Evolutionary conservation across 1,284 basidiomycete species (phyloP).

Genomic region (Spongispora temasekensis): DNA sequence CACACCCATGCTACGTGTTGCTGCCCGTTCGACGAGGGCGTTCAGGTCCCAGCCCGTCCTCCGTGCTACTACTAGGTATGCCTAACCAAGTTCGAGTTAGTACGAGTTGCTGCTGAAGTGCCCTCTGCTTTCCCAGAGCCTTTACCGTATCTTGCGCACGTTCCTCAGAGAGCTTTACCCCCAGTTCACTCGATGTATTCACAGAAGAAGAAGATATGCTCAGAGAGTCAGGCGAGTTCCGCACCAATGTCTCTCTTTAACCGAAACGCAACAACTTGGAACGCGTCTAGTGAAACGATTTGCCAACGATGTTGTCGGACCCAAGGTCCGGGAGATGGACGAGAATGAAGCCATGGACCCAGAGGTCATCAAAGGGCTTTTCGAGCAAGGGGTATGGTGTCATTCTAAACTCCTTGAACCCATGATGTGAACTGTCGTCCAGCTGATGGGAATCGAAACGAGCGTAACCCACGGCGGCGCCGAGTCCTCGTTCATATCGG

Average conservation of each 20-base stretch:
- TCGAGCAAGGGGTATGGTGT: slow-evolving; percentile 87
- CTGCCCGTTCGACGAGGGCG: slow-evolving; percentile 18
- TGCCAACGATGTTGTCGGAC: slow-evolving; percentile 85
- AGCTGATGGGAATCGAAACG: slow-evolving; percentile 99
- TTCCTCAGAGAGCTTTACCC: slow-evolving; percentile 14
- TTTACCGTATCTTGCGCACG: slow-evolving; percentile 23
- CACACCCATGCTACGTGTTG: slow-evolving; percentile 23
- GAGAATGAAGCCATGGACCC: slow-evolving; percentile 97
- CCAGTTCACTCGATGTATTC: slow-evolving; percentile 75
- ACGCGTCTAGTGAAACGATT: slow-evolving; percentile 73
- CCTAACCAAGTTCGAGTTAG: background rate
- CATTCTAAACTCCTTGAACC: background rate
- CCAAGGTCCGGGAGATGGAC: slow-evolving; percentile 96
- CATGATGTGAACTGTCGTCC: background rate
- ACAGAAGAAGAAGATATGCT: slow-evolving; percentile 93
- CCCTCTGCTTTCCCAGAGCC: slow-evolving; percentile 12
- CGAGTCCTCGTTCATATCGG: slow-evolving; percentile 90
- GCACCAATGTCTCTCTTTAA: background rate
- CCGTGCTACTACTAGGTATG: slow-evolving; percentile 20
- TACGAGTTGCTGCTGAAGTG: slow-evolving; percentile 1
- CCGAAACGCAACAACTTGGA: background rate
- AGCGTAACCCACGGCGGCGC: slow-evolving; percentile 83
- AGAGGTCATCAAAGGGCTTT: slow-evolving; percentile 84
- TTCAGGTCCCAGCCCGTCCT: slow-evolving; percentile 5
- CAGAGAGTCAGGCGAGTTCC: slow-evolving; percentile 73